phyloP scores from a whole-genome alignment of 345 rosid species.

The Trapa bicornis region DNA sequence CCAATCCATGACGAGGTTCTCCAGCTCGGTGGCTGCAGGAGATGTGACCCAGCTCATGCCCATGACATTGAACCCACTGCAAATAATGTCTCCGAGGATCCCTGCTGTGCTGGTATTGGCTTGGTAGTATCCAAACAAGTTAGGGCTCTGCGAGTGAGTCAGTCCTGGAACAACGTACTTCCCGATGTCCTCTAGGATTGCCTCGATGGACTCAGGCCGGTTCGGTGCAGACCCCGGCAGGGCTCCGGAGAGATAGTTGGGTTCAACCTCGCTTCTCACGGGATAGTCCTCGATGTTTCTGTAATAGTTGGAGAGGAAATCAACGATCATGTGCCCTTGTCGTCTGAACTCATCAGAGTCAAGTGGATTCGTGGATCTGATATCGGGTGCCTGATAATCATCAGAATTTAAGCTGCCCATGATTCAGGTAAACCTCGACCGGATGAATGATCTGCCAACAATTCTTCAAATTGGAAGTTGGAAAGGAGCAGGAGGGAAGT shows the following conservation, averaged over 20 bases:
- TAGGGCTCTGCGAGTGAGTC: conserved; percentile 41
- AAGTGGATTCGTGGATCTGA: conserved; percentile 11
- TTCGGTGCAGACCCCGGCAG: conserved; percentile 26
- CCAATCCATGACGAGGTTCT: conserved; percentile 34
- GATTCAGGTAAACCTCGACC: too few relatives aligned
- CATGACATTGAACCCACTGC: conserved; percentile 25
- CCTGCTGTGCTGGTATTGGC: conserved; percentile 17
- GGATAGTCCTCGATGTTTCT: conserved; percentile 24
- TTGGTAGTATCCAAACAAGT: conserved; percentile 27
- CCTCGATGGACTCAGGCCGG: conserved; percentile 19
- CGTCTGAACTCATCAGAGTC: conserved; percentile 26
- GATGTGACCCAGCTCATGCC: conserved; percentile 40
- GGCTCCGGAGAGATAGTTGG: conserved; percentile 20
- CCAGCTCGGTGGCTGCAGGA: conserved; percentile 42
- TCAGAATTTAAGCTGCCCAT: too few relatives aligned
- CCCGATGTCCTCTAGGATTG: conserved; percentile 21
- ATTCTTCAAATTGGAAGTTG: too few relatives aligned
- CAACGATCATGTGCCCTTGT: conserved; percentile 29
- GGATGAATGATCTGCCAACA: too few relatives aligned
- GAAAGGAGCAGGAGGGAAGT: too few relatives aligned
- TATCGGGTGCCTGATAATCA: background rate
- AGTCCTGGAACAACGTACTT: conserved; percentile 27
- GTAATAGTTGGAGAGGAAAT: conserved; percentile 32
- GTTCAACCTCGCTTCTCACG: conserved; percentile 24
- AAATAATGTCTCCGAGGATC: conserved; percentile 25